Evolutionary conservation across 2,329 filamentous ascomycete species (phyloP), one percentile per base, ranked within the genome.

Genomic region (Paraphaeosphaeria minitans): DNA sequence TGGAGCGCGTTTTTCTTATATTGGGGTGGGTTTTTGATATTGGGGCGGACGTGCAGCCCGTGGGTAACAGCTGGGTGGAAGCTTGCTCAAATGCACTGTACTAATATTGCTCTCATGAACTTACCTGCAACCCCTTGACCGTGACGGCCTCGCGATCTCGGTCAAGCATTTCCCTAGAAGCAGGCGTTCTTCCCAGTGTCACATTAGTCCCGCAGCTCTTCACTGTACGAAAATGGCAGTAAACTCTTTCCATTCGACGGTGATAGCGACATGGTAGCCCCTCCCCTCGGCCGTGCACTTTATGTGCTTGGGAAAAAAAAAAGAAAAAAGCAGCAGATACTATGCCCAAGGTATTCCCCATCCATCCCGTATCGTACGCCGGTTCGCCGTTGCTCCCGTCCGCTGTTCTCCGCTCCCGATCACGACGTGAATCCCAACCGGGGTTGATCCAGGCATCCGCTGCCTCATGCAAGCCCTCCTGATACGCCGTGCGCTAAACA

Each of bases 311-410:
- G 41, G 31, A 29, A 13, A 29, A 37, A 47, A 19, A 6, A 27
- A 27, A 27, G 31, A 43, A 29, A 29, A 55, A 55, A 49, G 53
- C 45, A 41, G 33, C 43, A 47, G 53, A 48, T 49, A 49, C 43
- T 31, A 42, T 31, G 43, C 43, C 53, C 53, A 55, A 46, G 51
- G 51, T 53, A 53, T 53, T 53, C 35, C 51, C 29, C 39, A n/a
- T 22, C 22, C 41, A 8, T 13, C 37, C 37, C 50, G 16, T n/a
- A 53, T 46, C 41, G 16, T 33, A 37, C 51, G 51, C 51, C 51
- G 12, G 13, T 16, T 14, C 16, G 19, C 19, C 4, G 41, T 9
- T 6, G 27, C 39, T 35, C 51, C 19, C 10, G 13, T 24, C 22
- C 41, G n/a, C 41, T 27, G n/a, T 8, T 22, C 51, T n/a, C 31